These are phyloP conservation scores for Vicia faba DNA, from an alignment of 306 rosid species.

Conservation along the genomic window DNA sequence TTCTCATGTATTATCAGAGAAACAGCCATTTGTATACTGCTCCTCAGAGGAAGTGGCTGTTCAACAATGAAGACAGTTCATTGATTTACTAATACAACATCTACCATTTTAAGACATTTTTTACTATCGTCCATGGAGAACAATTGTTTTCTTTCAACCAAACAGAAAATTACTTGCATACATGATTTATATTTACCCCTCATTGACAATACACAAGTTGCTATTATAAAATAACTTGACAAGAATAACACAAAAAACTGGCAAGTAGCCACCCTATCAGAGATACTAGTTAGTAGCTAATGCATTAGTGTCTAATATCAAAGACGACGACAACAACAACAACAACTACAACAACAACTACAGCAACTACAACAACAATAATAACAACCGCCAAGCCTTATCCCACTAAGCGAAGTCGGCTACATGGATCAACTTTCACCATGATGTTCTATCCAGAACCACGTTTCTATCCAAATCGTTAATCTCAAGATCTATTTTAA, in stretches of 20 bases:
- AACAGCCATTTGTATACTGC: background rate
- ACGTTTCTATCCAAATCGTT: too few species aligned
- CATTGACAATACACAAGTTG: background rate
- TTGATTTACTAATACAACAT: constrained; percentile 5
- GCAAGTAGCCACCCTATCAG: background rate
- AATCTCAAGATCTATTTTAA: too few species aligned
- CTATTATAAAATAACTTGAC: background rate
- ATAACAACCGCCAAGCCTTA: too few species aligned
- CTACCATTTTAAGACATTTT: background rate
- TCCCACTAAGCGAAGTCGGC: too few species aligned
- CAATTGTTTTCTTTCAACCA: constrained; percentile 3
- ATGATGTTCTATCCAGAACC: too few species aligned
- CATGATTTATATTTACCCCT: background rate
- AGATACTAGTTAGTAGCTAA: background rate
- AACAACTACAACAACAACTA: too few species aligned
- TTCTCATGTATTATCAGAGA: background rate
- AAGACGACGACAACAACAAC: too few species aligned
- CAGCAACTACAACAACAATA: too few species aligned
- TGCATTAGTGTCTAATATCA: background rate
- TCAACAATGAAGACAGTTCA: background rate
- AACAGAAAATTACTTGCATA: background rate
- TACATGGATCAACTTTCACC: too few species aligned
- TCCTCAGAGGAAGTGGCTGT: background rate
- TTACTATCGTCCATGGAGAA: background rate
- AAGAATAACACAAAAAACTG: constrained; percentile 10